Conservation (phyloP, 306 rosid species). For the Comarum palustre region DNA sequence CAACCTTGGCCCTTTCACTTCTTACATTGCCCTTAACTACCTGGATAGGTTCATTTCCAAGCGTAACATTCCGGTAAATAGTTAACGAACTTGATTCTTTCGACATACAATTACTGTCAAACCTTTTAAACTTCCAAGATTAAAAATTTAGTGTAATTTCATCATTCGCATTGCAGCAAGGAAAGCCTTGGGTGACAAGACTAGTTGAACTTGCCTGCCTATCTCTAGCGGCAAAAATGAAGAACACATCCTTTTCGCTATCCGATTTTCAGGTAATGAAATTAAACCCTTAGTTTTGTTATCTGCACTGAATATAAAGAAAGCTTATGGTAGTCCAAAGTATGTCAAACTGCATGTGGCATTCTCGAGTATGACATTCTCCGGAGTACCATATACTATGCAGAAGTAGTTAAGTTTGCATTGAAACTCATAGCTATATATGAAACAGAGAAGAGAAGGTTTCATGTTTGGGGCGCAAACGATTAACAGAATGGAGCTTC, state of each 20-base stretch:
- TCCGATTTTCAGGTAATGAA: conserved; percentile 42
- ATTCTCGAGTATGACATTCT: neutral
- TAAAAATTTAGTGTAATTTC: neutral
- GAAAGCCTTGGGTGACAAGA: conserved; percentile 53
- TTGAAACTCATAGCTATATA: neutral
- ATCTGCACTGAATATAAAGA: neutral
- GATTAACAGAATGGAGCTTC: conserved; percentile 59
- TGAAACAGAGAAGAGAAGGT: conserved; percentile 47
- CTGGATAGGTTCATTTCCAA: conserved; percentile 57
- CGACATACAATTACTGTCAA: neutral
- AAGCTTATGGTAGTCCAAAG: neutral
- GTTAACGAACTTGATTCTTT: neutral
- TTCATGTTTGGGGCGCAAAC: conserved; percentile 43
- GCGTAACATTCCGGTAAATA: conserved; percentile 54
- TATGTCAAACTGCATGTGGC: neutral
- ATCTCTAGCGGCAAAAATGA: conserved; percentile 75
- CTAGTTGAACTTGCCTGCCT: conserved; percentile 50
- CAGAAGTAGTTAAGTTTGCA: neutral
- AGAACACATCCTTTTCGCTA: conserved; percentile 38
- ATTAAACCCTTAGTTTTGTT: neutral
- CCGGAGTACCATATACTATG: neutral
- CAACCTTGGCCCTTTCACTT: conserved; percentile 50
- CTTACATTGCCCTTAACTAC: conserved; percentile 69
- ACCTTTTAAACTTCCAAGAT: neutral
- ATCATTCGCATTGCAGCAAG: conserved; percentile 35